Evolutionary conservation across 2,329 filamentous ascomycete species (phyloP).

Genomic region (Fusarium sp.): DNA sequence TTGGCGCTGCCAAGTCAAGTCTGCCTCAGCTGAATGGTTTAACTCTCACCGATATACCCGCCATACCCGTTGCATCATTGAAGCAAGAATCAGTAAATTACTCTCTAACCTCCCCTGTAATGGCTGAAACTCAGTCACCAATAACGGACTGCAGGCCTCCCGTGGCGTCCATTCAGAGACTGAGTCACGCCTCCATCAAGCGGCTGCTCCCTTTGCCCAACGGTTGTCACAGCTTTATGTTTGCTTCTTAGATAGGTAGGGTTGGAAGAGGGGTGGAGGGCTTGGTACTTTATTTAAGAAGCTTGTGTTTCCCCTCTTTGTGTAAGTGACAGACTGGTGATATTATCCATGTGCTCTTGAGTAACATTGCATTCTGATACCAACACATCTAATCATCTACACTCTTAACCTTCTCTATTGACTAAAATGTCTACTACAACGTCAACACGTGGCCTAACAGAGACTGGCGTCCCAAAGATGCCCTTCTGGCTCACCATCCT

Average conservation of each 20-base stretch:
- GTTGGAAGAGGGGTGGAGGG: not conserved
- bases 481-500: conserved; percentile 53
- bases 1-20: conserved; percentile 8
- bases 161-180: not conserved
- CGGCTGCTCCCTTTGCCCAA: not conserved
- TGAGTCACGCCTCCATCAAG: not conserved
- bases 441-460: conserved; percentile 47
- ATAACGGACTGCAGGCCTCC: not conserved
- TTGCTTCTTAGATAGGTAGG: not conserved
- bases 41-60: not conserved
- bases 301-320: not conserved
- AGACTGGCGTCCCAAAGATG: conserved; percentile 51
- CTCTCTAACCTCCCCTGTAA: not conserved
- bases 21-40: not conserved
- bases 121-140: not conserved
- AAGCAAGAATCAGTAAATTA: not conserved
- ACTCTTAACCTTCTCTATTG: not conserved
- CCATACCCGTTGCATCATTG: not conserved
- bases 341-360: not conserved
- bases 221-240: not conserved
- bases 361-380: not conserved
- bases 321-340: not conserved
- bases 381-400: not conserved
- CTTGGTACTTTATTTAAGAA: not conserved
- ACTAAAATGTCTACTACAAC: conserved; percentile 21